phyloP scores from a whole-genome alignment of 2,329 filamentous ascomycete genomes.

The Nannizziopsis barbatae region DNA sequence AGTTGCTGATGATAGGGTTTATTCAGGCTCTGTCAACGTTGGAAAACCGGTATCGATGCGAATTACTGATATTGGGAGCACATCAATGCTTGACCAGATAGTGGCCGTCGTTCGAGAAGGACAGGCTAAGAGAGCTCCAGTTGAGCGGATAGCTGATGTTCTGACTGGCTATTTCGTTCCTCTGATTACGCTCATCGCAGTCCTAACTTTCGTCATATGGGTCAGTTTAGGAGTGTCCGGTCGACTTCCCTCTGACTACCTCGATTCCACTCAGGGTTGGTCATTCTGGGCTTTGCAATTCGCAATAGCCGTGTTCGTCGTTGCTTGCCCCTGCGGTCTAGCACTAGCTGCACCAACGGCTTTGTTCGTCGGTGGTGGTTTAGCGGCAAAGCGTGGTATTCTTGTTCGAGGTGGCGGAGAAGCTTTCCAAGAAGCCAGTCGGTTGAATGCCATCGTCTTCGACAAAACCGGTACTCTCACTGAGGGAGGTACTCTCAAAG shows the following conservation, averaged over 20 bases:
- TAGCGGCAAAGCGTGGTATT: conserved; percentile 69
- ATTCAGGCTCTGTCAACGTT: conserved; percentile 39
- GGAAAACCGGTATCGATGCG: conserved; percentile 36
- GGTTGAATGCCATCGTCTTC: conserved; percentile 67
- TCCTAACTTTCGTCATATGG: conserved; percentile 40
- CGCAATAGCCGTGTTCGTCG: conserved; percentile 75
- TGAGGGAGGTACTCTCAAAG: conserved; percentile 47
- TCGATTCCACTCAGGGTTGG: conserved; percentile 41
- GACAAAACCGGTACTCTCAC: conserved; percentile 84
- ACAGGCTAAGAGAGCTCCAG: conserved; percentile 39
- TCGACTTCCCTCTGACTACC: conserved; percentile 39
- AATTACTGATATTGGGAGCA: conserved; percentile 36
- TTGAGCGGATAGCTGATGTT: conserved; percentile 39
- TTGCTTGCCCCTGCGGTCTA: conserved; percentile 75
- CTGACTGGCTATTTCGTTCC: conserved; percentile 42
- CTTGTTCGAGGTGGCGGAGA: conserved; percentile 75
- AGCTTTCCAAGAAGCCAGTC: conserved; percentile 74
- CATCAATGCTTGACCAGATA: conserved; percentile 42
- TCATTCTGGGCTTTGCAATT: conserved; percentile 48
- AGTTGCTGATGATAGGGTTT: conserved; percentile 32
- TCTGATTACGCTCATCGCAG: conserved; percentile 38
- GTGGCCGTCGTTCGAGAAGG: conserved; percentile 40
- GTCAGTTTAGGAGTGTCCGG: conserved; percentile 36
- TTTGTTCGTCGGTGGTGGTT: conserved; percentile 69
- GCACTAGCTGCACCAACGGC: conserved; percentile 78